These are phyloP conservation scores for Rubus parviflorus DNA, from an alignment of 306 rosid species.

Conservation along the genomic window DNA sequence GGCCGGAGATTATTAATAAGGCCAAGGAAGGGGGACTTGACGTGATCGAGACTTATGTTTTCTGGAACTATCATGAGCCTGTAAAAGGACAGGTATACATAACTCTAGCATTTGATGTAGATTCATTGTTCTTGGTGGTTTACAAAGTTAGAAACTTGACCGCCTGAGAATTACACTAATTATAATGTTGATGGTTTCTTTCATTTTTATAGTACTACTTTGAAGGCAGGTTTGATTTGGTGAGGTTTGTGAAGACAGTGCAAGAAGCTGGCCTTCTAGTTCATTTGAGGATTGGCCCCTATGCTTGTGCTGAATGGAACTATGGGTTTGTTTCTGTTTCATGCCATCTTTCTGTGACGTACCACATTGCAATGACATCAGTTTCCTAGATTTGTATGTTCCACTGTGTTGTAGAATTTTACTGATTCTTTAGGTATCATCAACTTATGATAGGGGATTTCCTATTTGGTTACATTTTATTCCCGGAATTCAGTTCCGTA, in stretches of 20 bases:
- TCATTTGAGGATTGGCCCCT: slow-evolving; percentile 37
- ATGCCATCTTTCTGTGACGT: not conserved
- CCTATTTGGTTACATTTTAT: slow-evolving; percentile 36
- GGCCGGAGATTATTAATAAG: slow-evolving; percentile 17
- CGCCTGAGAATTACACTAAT: not conserved
- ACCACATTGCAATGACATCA: not conserved
- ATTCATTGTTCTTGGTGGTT: not conserved
- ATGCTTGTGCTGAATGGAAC: slow-evolving; percentile 29
- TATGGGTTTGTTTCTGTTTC: slow-evolving; percentile 23
- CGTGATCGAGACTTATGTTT: slow-evolving; percentile 24
- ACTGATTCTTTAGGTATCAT: not conserved
- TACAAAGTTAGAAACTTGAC: not conserved
- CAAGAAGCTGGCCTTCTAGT: slow-evolving; percentile 30
- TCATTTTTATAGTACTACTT: slow-evolving; percentile 20
- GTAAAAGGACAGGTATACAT: slow-evolving; percentile 19
- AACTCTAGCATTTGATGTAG: not conserved
- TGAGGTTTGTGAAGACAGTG: slow-evolving; percentile 30
- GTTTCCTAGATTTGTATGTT: not conserved
- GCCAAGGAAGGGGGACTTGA: slow-evolving; percentile 23
- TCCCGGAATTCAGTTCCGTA: slow-evolving; percentile 31
- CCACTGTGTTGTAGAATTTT: no score
- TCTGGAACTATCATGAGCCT: slow-evolving; percentile 22
- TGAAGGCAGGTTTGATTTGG: slow-evolving; percentile 34
- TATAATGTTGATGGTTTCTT: not conserved
- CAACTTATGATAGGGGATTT: slow-evolving; percentile 20